A percentile compares a stretch with the other conserved stretches of the same genome.
Conservation (phyloP, 2,329 filamentous ascomycete species). For the Sarocladium brachiariae region DNA sequence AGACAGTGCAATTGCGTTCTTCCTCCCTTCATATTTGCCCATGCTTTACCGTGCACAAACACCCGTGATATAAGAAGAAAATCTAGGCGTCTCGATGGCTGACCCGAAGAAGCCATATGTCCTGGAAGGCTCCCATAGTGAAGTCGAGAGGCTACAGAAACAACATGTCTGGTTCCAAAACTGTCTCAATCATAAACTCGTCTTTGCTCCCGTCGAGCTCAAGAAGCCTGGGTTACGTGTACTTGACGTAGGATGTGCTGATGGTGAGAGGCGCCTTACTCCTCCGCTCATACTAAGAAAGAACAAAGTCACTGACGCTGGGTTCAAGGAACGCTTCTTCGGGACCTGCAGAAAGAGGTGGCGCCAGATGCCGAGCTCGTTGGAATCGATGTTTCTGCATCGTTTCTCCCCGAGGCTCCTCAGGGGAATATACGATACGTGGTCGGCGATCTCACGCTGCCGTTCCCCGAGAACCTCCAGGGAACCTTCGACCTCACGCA, state of each 20-base stretch:
- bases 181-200: constrained; percentile 11
- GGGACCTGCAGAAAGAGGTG: constrained; percentile 14
- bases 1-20: too few species aligned
- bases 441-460: constrained; percentile 11
- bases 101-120: background rate
- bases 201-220: constrained; percentile 13
- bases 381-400: constrained; percentile 12
- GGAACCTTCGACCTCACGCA: constrained; percentile 11
- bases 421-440: constrained; percentile 13
- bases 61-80: too few species aligned
- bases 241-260: constrained; percentile 15
- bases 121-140: constrained; percentile 11
- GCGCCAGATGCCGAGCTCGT: constrained; percentile 13
- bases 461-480: constrained; percentile 4
- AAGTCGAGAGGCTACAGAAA: constrained; percentile 13
- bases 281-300: background rate
- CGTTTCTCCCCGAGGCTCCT: constrained; percentile 11
- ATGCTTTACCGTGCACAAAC: background rate
- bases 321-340: constrained; percentile 11
- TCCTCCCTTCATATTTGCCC: background rate
- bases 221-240: constrained; percentile 10
- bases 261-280: constrained; percentile 9
- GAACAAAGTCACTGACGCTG: background rate
- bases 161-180: constrained; percentile 14
- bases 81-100: background rate